Conservation (phyloP, 2,329 filamentous ascomycete genomes). For the Alternaria hordeiaustralica region DNA sequence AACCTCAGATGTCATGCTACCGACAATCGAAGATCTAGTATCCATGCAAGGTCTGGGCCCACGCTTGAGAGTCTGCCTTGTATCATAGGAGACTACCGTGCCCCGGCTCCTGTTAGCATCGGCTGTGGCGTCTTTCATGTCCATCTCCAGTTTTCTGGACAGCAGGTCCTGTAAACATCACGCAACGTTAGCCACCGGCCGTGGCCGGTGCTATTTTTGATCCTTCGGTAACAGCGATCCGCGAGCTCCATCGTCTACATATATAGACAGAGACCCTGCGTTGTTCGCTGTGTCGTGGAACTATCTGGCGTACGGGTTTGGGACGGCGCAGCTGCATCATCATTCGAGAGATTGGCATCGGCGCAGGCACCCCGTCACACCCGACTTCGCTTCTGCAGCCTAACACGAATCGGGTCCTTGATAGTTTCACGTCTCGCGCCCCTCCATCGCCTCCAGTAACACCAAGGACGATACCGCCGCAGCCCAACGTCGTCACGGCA, state of each 20-base stretch:
- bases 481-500: constrained; percentile 28
- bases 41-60: not conserved
- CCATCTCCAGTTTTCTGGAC: constrained; percentile 26
- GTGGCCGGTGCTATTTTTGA: constrained; percentile 38
- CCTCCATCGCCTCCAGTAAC: constrained; percentile 33
- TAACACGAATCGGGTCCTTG: constrained; percentile 44
- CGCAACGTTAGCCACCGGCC: constrained; percentile 14
- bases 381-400: constrained; percentile 32
- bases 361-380: constrained; percentile 26
- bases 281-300: constrained; percentile 20
- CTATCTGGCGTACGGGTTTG: constrained; percentile 17
- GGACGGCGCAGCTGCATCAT: constrained; percentile 12
- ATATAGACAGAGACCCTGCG: constrained; percentile 19
- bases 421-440: constrained; percentile 41
- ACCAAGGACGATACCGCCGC: constrained; percentile 31
- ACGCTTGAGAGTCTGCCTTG: not conserved
- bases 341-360: constrained; percentile 24
- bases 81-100: not conserved
- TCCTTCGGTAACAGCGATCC: constrained; percentile 9
- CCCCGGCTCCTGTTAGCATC: constrained; percentile 10
- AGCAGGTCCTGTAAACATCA: constrained; percentile 10
- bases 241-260: constrained; percentile 21
- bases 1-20: not conserved
- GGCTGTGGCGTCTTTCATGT: constrained; percentile 8
- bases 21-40: not conserved